Conservation (phyloP, 2,329 filamentous ascomycete species). For the Phyllosticta ampelicida region DNA sequence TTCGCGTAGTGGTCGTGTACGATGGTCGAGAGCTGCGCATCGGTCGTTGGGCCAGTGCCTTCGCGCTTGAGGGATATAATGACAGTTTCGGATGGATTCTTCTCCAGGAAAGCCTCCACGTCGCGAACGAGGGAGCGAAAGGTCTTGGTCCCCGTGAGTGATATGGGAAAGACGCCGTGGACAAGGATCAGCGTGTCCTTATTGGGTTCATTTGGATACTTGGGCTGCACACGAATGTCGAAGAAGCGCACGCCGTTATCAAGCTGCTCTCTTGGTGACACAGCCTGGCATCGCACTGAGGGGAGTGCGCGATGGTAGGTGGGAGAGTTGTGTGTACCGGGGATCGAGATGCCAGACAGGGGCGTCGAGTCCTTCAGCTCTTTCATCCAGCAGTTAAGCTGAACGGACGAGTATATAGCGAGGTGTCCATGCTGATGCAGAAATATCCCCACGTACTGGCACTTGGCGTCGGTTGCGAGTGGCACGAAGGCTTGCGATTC, state of each 20-base stretch:
- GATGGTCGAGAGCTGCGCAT: constrained; percentile 65
- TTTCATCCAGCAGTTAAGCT: constrained; percentile 70
- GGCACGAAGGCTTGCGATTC: constrained; percentile 28
- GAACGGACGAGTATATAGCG: constrained; percentile 58
- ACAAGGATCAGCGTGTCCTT: constrained; percentile 69
- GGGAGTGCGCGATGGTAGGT: constrained; percentile 77
- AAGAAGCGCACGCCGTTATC: constrained; percentile 88
- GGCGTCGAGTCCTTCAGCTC: constrained; percentile 60
- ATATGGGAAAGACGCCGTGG: constrained; percentile 81
- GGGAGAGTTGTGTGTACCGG: constrained; percentile 91
- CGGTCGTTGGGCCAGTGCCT: constrained; percentile 68
- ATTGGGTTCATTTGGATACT: constrained; percentile 43
- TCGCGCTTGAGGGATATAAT: constrained; percentile 87
- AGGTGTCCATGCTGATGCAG: constrained; percentile 31
- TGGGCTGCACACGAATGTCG: constrained; percentile 71
- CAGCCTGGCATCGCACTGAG: constrained; percentile 86
- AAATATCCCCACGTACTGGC: constrained; percentile 34
- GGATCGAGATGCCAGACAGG: constrained; percentile 74
- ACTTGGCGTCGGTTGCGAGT: constrained; percentile 28
- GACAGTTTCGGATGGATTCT: constrained; percentile 70
- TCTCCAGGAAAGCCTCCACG: constrained; percentile 63
- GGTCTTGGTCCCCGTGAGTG: constrained; percentile 69
- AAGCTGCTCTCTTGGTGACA: constrained; percentile 65
- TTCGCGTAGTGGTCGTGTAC: constrained; percentile 61
- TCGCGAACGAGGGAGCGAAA: constrained; percentile 62